These are phyloP conservation scores for Rhytidhysteron rufulum DNA, from an alignment of 2,329 filamentous ascomycete genomes.

Conservation along the genomic window DNA sequence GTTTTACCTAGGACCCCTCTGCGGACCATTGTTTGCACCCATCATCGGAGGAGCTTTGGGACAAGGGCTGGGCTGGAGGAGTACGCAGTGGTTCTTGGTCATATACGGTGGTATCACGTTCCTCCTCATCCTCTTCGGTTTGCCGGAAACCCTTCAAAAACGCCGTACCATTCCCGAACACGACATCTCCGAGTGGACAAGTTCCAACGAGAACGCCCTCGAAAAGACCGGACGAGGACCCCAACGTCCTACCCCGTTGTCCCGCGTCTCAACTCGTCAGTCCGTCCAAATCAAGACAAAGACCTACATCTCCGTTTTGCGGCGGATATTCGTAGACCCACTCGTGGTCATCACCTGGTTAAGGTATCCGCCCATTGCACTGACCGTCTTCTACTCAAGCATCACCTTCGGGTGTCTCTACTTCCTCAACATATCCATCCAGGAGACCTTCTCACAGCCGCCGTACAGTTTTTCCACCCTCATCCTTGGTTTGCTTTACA, in stretches of 20 bases:
- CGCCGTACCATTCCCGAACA: constrained; percentile 5
- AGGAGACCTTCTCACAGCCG: constrained; percentile 27
- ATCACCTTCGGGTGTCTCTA: constrained; percentile 38
- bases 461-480: constrained; percentile 35
- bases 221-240: constrained; percentile 5
- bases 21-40: constrained; percentile 35
- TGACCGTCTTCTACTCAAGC: constrained; percentile 38
- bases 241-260: constrained; percentile 10
- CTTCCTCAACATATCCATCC: constrained; percentile 38
- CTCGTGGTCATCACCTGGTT: constrained; percentile 36
- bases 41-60: constrained; percentile 36
- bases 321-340: constrained; percentile 37
- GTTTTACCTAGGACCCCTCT: constrained; percentile 37
- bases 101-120: constrained; percentile 33
- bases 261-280: constrained; percentile 28
- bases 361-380: constrained; percentile 33
- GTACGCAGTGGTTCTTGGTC: constrained; percentile 38
- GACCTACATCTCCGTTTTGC: constrained; percentile 19
- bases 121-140: constrained; percentile 27
- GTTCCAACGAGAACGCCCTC: constrained; percentile 4
- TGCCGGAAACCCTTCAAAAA: constrained; percentile 29
- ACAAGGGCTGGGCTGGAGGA: constrained; percentile 31
- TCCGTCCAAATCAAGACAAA: constrained; percentile 31
- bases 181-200: constrained; percentile 12
- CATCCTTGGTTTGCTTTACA: constrained; percentile 36